Base-by-base conservation (phyloP, 2,329 filamentous ascomycete genomes). In the Phialocephala sp. region DNA sequence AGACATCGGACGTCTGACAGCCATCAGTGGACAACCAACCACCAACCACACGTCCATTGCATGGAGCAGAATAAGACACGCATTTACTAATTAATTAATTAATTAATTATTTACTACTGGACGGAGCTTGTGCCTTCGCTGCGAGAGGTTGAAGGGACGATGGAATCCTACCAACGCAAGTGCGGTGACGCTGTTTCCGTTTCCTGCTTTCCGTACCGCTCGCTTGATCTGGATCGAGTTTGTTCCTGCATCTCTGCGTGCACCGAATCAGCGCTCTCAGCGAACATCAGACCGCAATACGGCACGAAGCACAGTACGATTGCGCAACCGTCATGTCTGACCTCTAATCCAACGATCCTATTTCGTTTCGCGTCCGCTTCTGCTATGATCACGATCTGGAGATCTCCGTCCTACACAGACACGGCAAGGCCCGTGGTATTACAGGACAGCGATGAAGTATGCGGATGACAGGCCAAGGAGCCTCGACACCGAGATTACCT, bases 401-500 rank as follows among this genome's bases (percentile, higher is more conserved):
- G 45, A 27, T 50, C 45, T 50, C 45, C 45, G 45, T 27, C 15
- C n/a, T 15, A 20, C 11, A 50, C n/a, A 50, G n/a, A 50, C 27
- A 6, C 27, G 45, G 22, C n/a, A 8, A 50, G 20, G 20, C 5
- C n/a, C 22, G 45, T 24, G 45, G 45, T 43, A 8, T n/a, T 43
- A n/a, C n/a, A 50, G 9, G 2, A 1, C 6, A 6, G 27, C 6
- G 6, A 32, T 3, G 27, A 32, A 32, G 27, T 6, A 24, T 50
- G 12, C 11, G n/a, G 41, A 43, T 14, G 45, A 50, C n/a, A 50
- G 45, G 45, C 9, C 45, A 50, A 50, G 20, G 22, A 27, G 45
- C n/a, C 58, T 43, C 12, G 11, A 47, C 37, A 32, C 61, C 41
- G 39, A 54, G 41, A 62, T 59, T 36, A 52, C 41, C 5, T 32